Evolutionary conservation across 352 stramenopile species (phyloP).

Genomic region (Phytopythium ostracodes): DNA sequence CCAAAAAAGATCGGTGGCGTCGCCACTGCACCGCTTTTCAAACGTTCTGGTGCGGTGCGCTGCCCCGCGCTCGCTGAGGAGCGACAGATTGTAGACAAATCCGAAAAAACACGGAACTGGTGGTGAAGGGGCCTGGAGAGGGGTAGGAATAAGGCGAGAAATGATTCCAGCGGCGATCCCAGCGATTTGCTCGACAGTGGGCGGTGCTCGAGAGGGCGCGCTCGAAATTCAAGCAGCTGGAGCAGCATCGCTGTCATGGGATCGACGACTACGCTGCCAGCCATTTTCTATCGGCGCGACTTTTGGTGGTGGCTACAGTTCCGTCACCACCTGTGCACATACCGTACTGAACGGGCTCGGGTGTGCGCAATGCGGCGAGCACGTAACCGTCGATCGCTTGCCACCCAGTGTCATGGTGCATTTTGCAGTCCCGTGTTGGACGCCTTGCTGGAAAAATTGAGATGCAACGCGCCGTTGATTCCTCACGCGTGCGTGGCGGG

Average conservation of each 20-base stretch:
- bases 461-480: not conserved
- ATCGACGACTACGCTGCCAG: not conserved
- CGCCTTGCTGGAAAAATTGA: not conserved
- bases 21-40: no score
- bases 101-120: not conserved
- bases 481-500: constrained; percentile 1
- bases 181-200: constrained; percentile 5
- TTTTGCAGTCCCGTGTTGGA: not conserved
- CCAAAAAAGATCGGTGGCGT: no score
- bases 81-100: not conserved
- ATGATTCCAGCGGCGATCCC: not conserved
- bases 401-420: not conserved
- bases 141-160: not conserved
- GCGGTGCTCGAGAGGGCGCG: not conserved
- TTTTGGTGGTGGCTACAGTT: not conserved
- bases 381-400: not conserved
- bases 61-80: no score
- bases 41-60: not conserved
- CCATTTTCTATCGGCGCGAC: not conserved
- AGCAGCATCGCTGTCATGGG: not conserved
- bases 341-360: no score
- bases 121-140: not conserved
- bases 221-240: not conserved
- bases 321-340: no score
- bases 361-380: not conserved